Conservation (phyloP, 1,284 basidiomycete species). For the Ceratobasidium sp. region DNA sequence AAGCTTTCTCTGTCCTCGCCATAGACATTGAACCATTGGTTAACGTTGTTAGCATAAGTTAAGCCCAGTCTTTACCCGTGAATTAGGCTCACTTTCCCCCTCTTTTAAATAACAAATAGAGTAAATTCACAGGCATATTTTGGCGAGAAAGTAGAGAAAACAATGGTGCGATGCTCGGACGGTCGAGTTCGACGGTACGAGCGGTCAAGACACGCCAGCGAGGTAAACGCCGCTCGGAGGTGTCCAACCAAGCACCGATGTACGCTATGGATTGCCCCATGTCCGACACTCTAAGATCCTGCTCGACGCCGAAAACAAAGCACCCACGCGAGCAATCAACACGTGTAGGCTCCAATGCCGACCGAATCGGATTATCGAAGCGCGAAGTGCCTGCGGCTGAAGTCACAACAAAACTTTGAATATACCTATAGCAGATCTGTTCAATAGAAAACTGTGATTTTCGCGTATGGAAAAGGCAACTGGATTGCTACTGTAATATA, state of each 20-base stretch:
- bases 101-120: too few species aligned
- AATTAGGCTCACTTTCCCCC: too few species aligned
- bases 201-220: background rate
- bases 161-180: background rate
- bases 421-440: background rate
- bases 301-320: slow-evolving; percentile 23
- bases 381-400: slow-evolving; percentile 23
- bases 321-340: slow-evolving; percentile 13
- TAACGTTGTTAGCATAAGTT: too few species aligned
- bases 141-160: too few species aligned
- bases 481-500: too few species aligned
- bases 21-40: too few species aligned
- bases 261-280: background rate
- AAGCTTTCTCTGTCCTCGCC: too few species aligned
- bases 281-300: background rate
- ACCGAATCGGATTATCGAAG: slow-evolving; percentile 18
- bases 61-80: too few species aligned
- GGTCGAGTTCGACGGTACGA: too few species aligned
- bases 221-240: background rate
- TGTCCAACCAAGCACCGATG: slow-evolving; percentile 5
- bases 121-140: too few species aligned
- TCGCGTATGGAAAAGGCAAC: background rate
- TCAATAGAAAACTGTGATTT: background rate
- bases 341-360: slow-evolving; percentile 12
- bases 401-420: slow-evolving; percentile 13